Percentiles rank a stretch among this genome's conserved stretches.
Conservation (phyloP, 2,329 filamentous ascomycete species). For the Hortaea werneckii region DNA sequence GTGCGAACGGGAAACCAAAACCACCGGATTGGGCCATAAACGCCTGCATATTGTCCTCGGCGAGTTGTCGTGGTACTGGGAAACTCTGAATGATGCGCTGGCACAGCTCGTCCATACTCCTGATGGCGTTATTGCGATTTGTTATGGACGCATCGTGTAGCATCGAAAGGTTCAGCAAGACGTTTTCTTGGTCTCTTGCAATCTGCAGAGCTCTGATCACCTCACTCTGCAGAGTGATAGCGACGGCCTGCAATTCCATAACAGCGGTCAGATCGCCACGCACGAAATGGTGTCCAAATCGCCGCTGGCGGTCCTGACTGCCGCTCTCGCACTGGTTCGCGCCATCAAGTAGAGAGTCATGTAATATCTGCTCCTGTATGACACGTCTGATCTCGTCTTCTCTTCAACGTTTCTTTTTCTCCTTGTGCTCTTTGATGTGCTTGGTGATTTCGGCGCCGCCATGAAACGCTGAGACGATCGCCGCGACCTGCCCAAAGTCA, state of each 20-base stretch:
- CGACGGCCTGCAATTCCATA: constrained; percentile 22
- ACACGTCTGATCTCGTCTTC: constrained; percentile 18
- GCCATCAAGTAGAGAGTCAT: constrained; percentile 28
- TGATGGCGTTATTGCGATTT: constrained; percentile 6
- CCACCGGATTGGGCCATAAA: too few relatives aligned
- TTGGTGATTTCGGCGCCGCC: constrained; percentile 30
- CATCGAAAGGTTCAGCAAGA: constrained; percentile 24
- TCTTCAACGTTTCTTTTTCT: constrained; percentile 8
- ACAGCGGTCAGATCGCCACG: constrained; percentile 29
- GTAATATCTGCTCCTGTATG: constrained; percentile 29
- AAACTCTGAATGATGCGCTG: not conserved
- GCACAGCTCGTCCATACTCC: constrained; percentile 17
- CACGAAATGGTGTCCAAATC: constrained; percentile 27
- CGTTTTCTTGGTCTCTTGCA: constrained; percentile 25
- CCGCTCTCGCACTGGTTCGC: constrained; percentile 26
- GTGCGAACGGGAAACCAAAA: too few relatives aligned
- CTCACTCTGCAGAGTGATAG: constrained; percentile 31
- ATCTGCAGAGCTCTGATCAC: constrained; percentile 30
- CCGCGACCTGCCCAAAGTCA: not conserved
- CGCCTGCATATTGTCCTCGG: not conserved
- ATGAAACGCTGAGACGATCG: constrained; percentile 32
- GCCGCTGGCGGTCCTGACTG: constrained; percentile 25
- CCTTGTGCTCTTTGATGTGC: constrained; percentile 24
- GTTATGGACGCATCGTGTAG: constrained; percentile 27
- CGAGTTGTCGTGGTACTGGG: not conserved